Evolutionary conservation across 106 monocot genomes (phyloP), one percentile per base, ranked within the genome.

Genomic region (Phalaenopsis aphrodite): DNA sequence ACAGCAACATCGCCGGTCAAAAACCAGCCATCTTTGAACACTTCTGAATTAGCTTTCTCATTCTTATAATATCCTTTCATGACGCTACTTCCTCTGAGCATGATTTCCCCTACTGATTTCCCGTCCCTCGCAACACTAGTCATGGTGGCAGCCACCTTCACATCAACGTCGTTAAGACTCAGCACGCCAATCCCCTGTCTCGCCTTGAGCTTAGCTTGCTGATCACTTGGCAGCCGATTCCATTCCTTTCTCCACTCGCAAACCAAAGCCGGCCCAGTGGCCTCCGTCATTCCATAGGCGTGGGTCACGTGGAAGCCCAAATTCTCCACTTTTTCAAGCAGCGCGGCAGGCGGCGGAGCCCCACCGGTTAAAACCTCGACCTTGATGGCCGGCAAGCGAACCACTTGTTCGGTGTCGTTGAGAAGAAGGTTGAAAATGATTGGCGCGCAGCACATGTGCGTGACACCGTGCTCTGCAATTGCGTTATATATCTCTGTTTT

Each of bases 21-120:
- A 85, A 94, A 90, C 96, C 94, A 94, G 4, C 90, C 94, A 10
- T 75, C 81, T 41, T 52, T 75, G 79, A 97, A 94, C 12, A 88
- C 86, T 39, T 78, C 80, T 10, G 75, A 58, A 5, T 88, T 97
- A 8, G 56, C 94, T 15, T 72, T 46, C 49, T 72, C 61, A 83
- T 94, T 86, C 76, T 94, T 94, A 67, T 77, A 88, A 85, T 97
- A 97, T 0, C 97, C 97, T 57, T 92, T 94, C 97, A 98, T 98
- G 56, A 94, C 83, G 84, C 86, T 89, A 75, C 94, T 94, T n/a
- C 97, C 94, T 2, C 86, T 77, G 17, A 98, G 82, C 17, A 88
- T 87, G 78, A 98, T 92, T 92, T 98, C 92, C 0, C 97, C 97
- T 56, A 90, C 36, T 1, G 92, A 24, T 19, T 55, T 39, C 17